phyloP scores from a whole-genome alignment of 2,329 filamentous ascomycete genomes.

The Didymella glomerata region DNA sequence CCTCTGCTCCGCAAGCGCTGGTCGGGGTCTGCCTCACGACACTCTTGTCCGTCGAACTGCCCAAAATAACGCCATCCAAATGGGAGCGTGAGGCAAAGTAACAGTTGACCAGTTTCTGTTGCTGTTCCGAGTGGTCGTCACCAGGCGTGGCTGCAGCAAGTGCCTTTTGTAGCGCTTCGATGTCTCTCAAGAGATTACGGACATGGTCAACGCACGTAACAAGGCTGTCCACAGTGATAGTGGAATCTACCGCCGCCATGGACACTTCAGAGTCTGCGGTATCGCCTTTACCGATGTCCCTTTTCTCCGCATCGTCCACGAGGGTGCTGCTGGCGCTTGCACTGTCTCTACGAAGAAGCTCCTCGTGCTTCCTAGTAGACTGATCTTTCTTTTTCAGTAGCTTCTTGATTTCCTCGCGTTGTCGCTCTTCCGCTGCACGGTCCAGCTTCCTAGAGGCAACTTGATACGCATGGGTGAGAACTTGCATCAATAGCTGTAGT shows the following conservation, averaged over 20 bases:
- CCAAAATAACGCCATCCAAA: background rate
- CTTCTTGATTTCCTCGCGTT: background rate
- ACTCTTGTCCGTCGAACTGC: background rate
- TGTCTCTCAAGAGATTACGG: background rate
- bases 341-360: background rate
- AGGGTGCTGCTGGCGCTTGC: background rate
- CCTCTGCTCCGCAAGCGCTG: too few species aligned
- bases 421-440: background rate
- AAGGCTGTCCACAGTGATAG: background rate
- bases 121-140: background rate
- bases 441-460: background rate
- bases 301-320: background rate
- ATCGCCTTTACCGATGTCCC: too few species aligned
- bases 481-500: background rate
- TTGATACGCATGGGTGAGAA: background rate
- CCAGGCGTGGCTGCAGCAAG: background rate
- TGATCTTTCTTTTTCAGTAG: background rate
- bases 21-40: too few species aligned
- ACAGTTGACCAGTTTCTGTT: background rate
- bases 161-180: background rate
- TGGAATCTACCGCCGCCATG: background rate
- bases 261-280: too few species aligned
- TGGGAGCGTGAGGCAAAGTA: background rate
- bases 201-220: background rate
- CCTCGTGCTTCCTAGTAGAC: background rate